phyloP scores from a whole-genome alignment of 2,329 filamentous ascomycete species.

The Alternaria arbusti region DNA sequence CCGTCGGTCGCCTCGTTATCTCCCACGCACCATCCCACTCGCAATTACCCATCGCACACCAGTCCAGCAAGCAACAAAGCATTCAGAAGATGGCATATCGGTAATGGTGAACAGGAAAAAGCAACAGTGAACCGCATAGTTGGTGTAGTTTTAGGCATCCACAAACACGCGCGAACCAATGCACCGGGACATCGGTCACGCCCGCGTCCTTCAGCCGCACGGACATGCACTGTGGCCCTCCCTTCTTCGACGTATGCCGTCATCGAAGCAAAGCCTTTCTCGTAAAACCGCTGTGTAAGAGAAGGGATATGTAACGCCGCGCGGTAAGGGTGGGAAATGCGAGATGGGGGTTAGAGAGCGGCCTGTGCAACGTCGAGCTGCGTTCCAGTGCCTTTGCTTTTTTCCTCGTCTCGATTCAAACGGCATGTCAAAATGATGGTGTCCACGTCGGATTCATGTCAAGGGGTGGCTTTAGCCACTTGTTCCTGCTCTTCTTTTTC shows the following conservation, averaged over 20 bases:
- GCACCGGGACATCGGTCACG: conserved; percentile 6
- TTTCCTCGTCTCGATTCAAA: conserved; percentile 10
- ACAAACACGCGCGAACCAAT: conserved; percentile 3
- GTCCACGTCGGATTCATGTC: conserved; percentile 4
- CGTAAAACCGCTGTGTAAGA: conserved; percentile 11
- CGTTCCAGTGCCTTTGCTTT: conserved; percentile 20
- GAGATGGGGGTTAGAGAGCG: conserved; percentile 5
- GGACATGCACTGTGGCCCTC: background rate
- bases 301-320: conserved; percentile 15
- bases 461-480: conserved; percentile 1
- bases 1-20: conserved; percentile 7
- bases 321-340: conserved; percentile 16
- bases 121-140: conserved; percentile 3
- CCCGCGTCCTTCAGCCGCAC: conserved; percentile 3
- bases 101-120: background rate
- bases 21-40: conserved; percentile 8
- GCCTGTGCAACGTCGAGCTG: conserved; percentile 19
- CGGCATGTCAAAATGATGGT: conserved; percentile 6
- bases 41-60: background rate
- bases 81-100: background rate
- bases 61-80: conserved; percentile 5
- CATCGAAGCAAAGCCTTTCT: conserved; percentile 3
- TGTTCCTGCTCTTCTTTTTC: background rate
- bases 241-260: conserved; percentile 3
- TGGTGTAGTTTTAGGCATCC: background rate